Conservation (phyloP, 2,329 filamentous ascomycete genomes). For the Fusarium praegraminearum region DNA sequence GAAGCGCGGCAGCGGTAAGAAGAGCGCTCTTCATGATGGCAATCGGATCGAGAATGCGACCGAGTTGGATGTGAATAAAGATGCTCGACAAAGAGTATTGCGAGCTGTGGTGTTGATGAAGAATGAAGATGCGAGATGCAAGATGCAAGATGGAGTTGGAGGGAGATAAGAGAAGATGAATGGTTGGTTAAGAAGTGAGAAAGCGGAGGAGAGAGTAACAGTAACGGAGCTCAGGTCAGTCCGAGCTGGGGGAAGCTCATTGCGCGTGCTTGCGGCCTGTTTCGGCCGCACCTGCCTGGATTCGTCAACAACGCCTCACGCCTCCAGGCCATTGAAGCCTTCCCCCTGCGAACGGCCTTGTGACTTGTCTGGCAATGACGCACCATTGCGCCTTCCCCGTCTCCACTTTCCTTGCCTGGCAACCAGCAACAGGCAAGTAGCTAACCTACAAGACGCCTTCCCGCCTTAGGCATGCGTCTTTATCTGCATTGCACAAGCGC, state of each 20-base stretch:
- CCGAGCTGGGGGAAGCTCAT: slow-evolving; percentile 41
- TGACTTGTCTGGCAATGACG: slow-evolving; percentile 48
- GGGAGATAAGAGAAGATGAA: slow-evolving; percentile 43
- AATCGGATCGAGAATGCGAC: slow-evolving; percentile 36
- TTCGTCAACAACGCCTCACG: slow-evolving; percentile 37
- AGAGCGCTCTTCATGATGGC: slow-evolving; percentile 86
- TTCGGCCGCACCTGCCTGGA: slow-evolving; percentile 45
- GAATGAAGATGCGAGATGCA: slow-evolving; percentile 37
- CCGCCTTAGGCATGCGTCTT: slow-evolving; percentile 46
- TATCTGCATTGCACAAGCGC: slow-evolving; percentile 25
- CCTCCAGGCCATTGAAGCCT: slow-evolving; percentile 26
- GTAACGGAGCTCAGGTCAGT: slow-evolving; percentile 43
- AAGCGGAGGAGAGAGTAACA: slow-evolving; percentile 38
- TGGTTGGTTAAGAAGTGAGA: slow-evolving; percentile 41
- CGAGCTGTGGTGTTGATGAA: slow-evolving; percentile 32
- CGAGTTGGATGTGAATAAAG: slow-evolving; percentile 8
- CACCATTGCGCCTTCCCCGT: slow-evolving; percentile 41
- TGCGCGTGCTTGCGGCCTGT: slow-evolving; percentile 47
- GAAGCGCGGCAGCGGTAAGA: slow-evolving; percentile 82
- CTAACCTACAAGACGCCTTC: slow-evolving; percentile 30
- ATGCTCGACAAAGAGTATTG: slow-evolving; percentile 21
- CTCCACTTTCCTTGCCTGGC: slow-evolving; percentile 46
- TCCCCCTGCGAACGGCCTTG: slow-evolving; percentile 42
- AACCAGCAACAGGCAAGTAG: slow-evolving; percentile 31
- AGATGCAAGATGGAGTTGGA: slow-evolving; percentile 42